A percentile compares a stretch with the other conserved stretches of the same genome.
Conservation (phyloP, 2,329 filamentous ascomycete genomes). For the Aspergillus japonicus region DNA sequence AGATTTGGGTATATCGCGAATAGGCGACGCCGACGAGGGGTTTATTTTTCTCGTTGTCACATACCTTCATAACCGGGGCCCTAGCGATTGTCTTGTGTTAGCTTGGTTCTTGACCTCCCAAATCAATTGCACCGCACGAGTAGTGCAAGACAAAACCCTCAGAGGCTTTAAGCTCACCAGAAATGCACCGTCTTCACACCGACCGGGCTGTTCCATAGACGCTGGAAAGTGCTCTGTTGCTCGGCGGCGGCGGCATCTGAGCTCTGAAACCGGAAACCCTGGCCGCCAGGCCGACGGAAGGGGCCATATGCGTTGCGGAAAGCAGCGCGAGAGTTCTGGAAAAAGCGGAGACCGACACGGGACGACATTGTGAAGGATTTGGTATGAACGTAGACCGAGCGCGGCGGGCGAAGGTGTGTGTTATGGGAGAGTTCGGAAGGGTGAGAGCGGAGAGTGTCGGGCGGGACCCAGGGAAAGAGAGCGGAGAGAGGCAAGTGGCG, state of each 20-base stretch:
- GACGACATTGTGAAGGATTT: slow-evolving; percentile 49
- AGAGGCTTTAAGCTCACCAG: slow-evolving; percentile 60
- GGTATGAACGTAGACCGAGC: slow-evolving; percentile 8
- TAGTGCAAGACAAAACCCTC: background rate
- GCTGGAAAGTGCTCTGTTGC: slow-evolving; percentile 61
- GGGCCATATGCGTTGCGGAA: slow-evolving; percentile 55
- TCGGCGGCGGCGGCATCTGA: slow-evolving; percentile 53
- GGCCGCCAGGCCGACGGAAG: slow-evolving; percentile 52
- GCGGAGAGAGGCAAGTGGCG: background rate
- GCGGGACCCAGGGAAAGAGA: background rate
- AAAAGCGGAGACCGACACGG: slow-evolving; percentile 58
- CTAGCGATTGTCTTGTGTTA: slow-evolving; percentile 45
- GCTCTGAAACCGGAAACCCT: slow-evolving; percentile 68
- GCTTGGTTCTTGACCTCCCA: background rate
- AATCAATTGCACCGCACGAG: background rate
- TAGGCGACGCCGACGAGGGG: background rate
- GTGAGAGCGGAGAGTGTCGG: slow-evolving; percentile 8
- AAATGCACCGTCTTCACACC: slow-evolving; percentile 96
- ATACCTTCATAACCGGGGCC: slow-evolving; percentile 89
- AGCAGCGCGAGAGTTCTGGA: slow-evolving; percentile 51
- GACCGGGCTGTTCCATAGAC: slow-evolving; percentile 78
- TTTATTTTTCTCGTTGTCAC: background rate
- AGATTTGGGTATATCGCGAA: slow-evolving; percentile 5
- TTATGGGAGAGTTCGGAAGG: slow-evolving; percentile 15
- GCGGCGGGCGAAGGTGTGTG: slow-evolving; percentile 9